Conservation (phyloP, 495 filamentous ascomycete genomes). For the Articulospora tetracladia region DNA sequence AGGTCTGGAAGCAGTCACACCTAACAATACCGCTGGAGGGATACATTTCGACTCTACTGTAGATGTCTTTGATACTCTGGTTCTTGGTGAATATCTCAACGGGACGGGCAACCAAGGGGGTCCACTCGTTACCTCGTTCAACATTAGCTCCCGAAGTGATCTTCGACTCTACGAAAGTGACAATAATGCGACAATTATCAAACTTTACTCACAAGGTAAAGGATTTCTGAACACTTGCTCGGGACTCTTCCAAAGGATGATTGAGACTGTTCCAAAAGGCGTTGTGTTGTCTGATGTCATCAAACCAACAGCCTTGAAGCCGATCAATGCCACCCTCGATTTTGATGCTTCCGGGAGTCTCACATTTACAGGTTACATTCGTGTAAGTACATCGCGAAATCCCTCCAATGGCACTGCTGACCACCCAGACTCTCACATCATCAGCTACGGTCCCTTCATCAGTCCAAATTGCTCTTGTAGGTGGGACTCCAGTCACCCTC, state of each 20-base stretch:
- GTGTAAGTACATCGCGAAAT: constrained; percentile 1
- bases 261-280: constrained; percentile 36
- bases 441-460: background rate
- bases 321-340: constrained; percentile 17
- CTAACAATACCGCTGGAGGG: constrained; percentile 30
- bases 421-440: constrained; percentile 5
- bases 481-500: background rate
- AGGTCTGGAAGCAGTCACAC: constrained; percentile 18
- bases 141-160: constrained; percentile 36
- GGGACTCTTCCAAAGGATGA: constrained; percentile 35
- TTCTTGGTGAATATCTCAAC: constrained; percentile 15
- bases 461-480: background rate
- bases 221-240: constrained; percentile 32
- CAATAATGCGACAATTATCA: constrained; percentile 33
- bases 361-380: constrained; percentile 9
- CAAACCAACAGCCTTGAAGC: constrained; percentile 12
- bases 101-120: constrained; percentile 16
- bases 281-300: constrained; percentile 32
- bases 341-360: constrained; percentile 13
- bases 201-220: constrained; percentile 23
- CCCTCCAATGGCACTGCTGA: background rate
- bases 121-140: constrained; percentile 29
- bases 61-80: constrained; percentile 10
- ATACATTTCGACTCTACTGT: constrained; percentile 16
- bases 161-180: constrained; percentile 37